Evolutionary conservation across 2,329 filamentous ascomycete species (phyloP).

Genomic region (Penicillium expansum): DNA sequence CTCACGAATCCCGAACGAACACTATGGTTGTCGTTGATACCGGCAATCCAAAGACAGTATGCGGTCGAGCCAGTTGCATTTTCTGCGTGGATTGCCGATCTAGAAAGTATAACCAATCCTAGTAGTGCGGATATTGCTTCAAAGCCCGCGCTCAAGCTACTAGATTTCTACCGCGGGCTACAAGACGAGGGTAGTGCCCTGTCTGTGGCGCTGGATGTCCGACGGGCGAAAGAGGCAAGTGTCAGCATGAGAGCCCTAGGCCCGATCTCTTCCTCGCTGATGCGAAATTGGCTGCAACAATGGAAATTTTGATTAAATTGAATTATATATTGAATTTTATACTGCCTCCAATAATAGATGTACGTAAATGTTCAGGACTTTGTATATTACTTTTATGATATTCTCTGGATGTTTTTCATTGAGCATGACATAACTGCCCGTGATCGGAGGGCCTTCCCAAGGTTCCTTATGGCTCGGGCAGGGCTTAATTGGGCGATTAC

Average conservation of each 20-base stretch:
- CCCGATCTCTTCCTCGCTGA: constrained; percentile 45
- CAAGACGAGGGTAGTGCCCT: constrained; percentile 21
- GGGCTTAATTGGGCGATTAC: neutral
- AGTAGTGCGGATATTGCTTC: constrained; percentile 39
- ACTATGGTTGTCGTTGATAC: constrained; percentile 45
- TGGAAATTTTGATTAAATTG: constrained; percentile 17
- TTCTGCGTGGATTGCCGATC: constrained; percentile 46
- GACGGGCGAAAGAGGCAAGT: constrained; percentile 43
- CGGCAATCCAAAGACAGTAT: constrained; percentile 46
- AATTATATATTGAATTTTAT: no score
- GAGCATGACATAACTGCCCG: neutral
- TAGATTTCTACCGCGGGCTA: constrained; percentile 49
- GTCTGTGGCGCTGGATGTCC: constrained; percentile 45
- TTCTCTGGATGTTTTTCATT: no score
- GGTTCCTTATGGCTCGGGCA: neutral
- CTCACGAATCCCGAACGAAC: constrained; percentile 48
- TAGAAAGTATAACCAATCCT: constrained; percentile 44
- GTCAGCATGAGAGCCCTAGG: constrained; percentile 45
- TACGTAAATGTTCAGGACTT: neutral
- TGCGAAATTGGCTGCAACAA: constrained; percentile 41
- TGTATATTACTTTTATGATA: neutral
- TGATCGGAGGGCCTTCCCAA: neutral
- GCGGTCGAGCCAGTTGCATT: constrained; percentile 43
- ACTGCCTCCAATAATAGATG: no score
- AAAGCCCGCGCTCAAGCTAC: constrained; percentile 54